Evolutionary conservation across 2,329 filamentous ascomycete genomes (phyloP).

Genomic region (Biscogniauxia marginata): DNA sequence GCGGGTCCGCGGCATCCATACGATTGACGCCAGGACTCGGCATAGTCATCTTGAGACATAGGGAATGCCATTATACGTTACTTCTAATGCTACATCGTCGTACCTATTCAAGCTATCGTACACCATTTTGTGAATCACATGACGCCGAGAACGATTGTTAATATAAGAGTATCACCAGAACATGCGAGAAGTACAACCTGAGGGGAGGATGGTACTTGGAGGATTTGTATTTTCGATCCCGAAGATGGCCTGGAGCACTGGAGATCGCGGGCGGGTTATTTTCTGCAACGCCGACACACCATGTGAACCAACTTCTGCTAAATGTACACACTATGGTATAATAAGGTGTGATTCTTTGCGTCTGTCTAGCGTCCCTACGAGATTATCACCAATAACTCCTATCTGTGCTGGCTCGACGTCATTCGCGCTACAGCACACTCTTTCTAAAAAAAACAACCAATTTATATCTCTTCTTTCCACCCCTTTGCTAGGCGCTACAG

Average conservation of each 20-base stretch:
- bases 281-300: conserved; percentile 2
- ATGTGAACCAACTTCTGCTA: conserved; percentile 13
- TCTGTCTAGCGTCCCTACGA: too few relatives aligned
- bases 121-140: not conserved
- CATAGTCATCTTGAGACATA: conserved; percentile 7
- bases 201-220: conserved; percentile 7
- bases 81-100: conserved; percentile 1
- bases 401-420: not conserved
- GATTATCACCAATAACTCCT: not conserved
- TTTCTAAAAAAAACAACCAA: not conserved
- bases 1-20: conserved; percentile 13
- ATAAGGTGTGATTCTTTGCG: not conserved
- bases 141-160: not conserved
- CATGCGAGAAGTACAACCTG: not conserved
- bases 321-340: conserved; percentile 18
- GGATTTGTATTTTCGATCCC: conserved; percentile 12
- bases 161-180: conserved; percentile 2
- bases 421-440: not conserved
- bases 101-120: conserved; percentile 5
- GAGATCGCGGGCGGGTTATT: conserved; percentile 5
- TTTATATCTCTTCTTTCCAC: not conserved
- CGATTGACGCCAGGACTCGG: conserved; percentile 7
- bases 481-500: not conserved
- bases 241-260: not conserved
- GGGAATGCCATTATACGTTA: too few relatives aligned